Evolutionary conservation across 208 protist species (phyloP), one percentile per base, ranked within the genome.

Genomic region (Acanthamoeba castellanii): DNA sequence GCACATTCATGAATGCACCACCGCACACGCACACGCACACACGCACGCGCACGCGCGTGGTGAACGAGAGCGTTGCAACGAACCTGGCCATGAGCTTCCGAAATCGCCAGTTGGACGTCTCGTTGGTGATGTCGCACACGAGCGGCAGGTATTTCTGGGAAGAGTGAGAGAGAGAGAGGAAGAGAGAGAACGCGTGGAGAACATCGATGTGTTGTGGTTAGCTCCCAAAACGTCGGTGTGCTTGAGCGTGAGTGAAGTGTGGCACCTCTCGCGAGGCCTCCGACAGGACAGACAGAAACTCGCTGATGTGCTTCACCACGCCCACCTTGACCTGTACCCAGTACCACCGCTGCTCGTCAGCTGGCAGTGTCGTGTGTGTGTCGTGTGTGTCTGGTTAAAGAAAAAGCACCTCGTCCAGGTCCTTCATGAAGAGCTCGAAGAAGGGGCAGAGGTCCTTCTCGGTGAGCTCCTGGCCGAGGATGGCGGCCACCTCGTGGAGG

Each of bases 381-480:
- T 20, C 27, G 34, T n/a, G n/a, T n/a, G n/a, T n/a, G n/a, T n/a
- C n/a, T n/a, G n/a, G n/a, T n/a, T n/a, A n/a, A n/a, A n/a, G n/a
- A n/a, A n/a, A n/a, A n/a, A n/a, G 70, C 6, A 99, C 98, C 94
- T 99, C 98, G 93, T 99, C 99, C n/a, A 99, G 95, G 96, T 99
- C 98, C 50, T 98, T 97, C 90, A 99, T 96, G 90, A 99, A 98
- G 45, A 99, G 74, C 93, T 99, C 98, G 95, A 99, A 99, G 20
- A 98, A 97, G 9, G 96, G 96, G 30, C 98, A 97, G 20, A 99
- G 97, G 37, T 96, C 95, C 61, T 96, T 74, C 94, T 99, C 98
- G 3, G 98, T 98, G 32, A 99, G 94, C 82, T 98, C 98, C 55
- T 96, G 96, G 45, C 98, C 98, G 37, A 99, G 95, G 81, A 99